Conservation (phyloP, 78 protist species). For the Emiliania huxleyi region DNA sequence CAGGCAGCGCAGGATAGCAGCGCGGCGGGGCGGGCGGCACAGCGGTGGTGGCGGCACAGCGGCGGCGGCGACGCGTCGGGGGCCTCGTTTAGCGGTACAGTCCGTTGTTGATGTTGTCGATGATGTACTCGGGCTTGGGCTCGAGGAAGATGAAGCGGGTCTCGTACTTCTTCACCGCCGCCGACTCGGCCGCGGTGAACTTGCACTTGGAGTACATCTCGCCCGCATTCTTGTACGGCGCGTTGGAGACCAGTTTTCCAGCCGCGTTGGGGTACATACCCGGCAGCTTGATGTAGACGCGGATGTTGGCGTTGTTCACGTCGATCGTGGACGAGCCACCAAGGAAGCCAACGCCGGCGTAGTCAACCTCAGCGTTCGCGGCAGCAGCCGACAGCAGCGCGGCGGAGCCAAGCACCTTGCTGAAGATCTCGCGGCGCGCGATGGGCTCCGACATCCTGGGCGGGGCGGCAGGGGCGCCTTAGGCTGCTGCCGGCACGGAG, state of each 20-base stretch:
- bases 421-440: constrained; percentile 31
- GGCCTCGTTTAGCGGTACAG: constrained; percentile 30
- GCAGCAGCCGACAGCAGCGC: not conserved
- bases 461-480: not conserved
- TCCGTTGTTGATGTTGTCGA: constrained; percentile 46
- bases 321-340: constrained; percentile 29
- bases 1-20: too few relatives aligned
- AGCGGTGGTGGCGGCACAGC: too few relatives aligned
- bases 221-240: not conserved
- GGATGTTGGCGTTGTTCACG: constrained; percentile 51
- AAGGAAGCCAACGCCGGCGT: constrained; percentile 25
- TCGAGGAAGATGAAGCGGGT: constrained; percentile 23
- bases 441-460: constrained; percentile 26
- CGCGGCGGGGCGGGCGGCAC: too few relatives aligned
- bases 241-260: constrained; percentile 6
- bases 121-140: constrained; percentile 38
- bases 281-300: constrained; percentile 38
- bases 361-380: constrained; percentile 37
- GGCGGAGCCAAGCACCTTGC: not conserved
- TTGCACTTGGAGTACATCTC: not conserved
- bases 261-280: constrained; percentile 49
- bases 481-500: not conserved
- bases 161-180: constrained; percentile 32
- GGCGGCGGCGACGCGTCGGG: too few relatives aligned
- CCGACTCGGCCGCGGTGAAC: not conserved